These are phyloP conservation scores for Penicillium nordicum DNA, from an alignment of 2,329 filamentous ascomycete genomes.

Conservation along the genomic window DNA sequence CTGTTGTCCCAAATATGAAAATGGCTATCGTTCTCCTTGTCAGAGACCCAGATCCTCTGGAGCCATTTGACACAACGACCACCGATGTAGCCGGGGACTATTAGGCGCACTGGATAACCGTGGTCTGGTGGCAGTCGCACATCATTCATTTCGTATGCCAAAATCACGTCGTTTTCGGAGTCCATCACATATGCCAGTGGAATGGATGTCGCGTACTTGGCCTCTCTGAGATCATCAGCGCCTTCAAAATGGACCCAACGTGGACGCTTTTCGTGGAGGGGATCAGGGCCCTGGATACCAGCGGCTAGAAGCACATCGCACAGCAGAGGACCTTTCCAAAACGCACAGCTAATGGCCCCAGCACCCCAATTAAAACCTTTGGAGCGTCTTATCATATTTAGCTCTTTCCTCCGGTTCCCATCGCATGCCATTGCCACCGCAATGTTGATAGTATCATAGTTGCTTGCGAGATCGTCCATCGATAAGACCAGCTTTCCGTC, in stretches of 20 bases:
- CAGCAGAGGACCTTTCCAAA: background rate
- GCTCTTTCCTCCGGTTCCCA: background rate
- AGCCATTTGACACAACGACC: constrained; percentile 64
- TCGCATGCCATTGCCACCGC: background rate
- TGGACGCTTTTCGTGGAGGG: background rate
- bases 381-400: background rate
- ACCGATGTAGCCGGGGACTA: constrained; percentile 66
- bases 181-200: background rate
- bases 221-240: background rate
- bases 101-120: constrained; percentile 59
- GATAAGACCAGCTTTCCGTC: constrained; percentile 50
- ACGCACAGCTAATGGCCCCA: background rate
- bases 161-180: constrained; percentile 57
- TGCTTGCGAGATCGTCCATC: constrained; percentile 15
- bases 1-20: background rate
- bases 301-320: background rate
- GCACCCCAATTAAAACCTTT: background rate
- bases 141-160: constrained; percentile 71
- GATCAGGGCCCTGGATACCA: background rate
- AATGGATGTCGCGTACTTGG: background rate
- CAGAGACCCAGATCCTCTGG: background rate
- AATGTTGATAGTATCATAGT: background rate
- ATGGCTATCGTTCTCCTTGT: background rate
- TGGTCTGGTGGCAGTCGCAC: constrained; percentile 63
- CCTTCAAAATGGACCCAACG: background rate